Conservation (phyloP, 2,329 filamentous ascomycete genomes). For the Phaeosphaeriaceae sp. region DNA sequence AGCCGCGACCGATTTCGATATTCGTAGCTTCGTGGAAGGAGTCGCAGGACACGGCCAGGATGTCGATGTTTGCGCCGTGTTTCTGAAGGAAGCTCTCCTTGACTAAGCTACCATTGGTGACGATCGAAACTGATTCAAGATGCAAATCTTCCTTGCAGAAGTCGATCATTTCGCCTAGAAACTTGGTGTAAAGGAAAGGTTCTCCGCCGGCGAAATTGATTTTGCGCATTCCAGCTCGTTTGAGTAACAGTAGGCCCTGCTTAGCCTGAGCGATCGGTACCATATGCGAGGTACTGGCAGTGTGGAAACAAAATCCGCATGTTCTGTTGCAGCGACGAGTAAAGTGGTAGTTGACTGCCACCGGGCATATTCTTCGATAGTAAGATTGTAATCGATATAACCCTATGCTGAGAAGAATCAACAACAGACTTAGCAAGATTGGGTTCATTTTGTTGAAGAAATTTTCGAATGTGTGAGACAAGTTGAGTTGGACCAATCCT, state of each 20-base stretch:
- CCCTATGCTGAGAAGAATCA: slow-evolving; percentile 4
- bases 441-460: too few species aligned
- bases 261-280: slow-evolving; percentile 51
- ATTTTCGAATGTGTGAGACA: too few species aligned
- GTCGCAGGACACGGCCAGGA: slow-evolving; percentile 63
- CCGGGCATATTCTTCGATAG: slow-evolving; percentile 20
- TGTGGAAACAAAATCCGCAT: slow-evolving; percentile 66
- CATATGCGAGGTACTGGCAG: slow-evolving; percentile 56
- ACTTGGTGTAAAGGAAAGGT: slow-evolving; percentile 58
- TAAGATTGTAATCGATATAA: not conserved
- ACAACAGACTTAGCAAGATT: too few species aligned
- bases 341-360: slow-evolving; percentile 58
- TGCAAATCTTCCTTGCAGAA: slow-evolving; percentile 58
- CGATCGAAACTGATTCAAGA: slow-evolving; percentile 61
- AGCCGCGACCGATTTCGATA: slow-evolving; percentile 56
- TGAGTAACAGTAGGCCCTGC: slow-evolving; percentile 54
- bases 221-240: slow-evolving; percentile 61
- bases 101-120: slow-evolving; percentile 61
- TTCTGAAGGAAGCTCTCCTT: slow-evolving; percentile 52
- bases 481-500: too few species aligned
- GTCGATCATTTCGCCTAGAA: slow-evolving; percentile 52
- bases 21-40: slow-evolving; percentile 61
- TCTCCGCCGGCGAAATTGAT: slow-evolving; percentile 64
- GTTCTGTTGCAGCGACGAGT: slow-evolving; percentile 57
- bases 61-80: slow-evolving; percentile 56